Evolutionary conservation across 768 basidiomycete species (phyloP).

Genomic region (Phaffia australis): DNA sequence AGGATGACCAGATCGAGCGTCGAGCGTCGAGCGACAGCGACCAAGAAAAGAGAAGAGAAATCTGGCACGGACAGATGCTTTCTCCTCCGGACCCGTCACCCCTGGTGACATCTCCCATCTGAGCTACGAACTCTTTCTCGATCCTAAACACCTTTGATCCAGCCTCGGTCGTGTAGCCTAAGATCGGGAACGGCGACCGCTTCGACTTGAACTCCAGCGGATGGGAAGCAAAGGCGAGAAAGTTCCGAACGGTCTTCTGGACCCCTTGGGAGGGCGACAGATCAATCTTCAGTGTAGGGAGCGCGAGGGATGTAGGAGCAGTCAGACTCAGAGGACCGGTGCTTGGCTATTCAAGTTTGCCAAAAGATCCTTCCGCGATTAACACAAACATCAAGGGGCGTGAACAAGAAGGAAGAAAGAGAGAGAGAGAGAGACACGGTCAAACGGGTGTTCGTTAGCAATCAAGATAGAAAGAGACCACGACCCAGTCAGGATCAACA

Average conservation of each 20-base stretch:
- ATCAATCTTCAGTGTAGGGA: constrained; percentile 42
- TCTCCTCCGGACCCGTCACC: constrained; percentile 50
- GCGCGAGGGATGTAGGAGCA: constrained; percentile 40
- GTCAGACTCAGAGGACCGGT: constrained; percentile 37
- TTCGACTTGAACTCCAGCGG: constrained; percentile 42
- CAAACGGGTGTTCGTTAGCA: constrained; percentile 23
- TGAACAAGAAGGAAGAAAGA: constrained; percentile 1
- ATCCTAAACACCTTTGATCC: constrained; percentile 45
- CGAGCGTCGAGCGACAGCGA: not conserved
- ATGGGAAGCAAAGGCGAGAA: constrained; percentile 43
- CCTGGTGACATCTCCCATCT: constrained; percentile 49
- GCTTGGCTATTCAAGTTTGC: constrained; percentile 27
- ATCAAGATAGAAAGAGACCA: not conserved
- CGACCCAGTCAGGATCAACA: no score
- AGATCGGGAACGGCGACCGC: constrained; percentile 43
- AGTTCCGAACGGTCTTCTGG: constrained; percentile 46
- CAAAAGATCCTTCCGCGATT: constrained; percentile 26
- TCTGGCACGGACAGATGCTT: constrained; percentile 37
- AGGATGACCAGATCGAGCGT: not conserved
- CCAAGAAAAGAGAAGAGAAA: not conserved
- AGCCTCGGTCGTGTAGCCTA: constrained; percentile 39
- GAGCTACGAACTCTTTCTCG: constrained; percentile 46
- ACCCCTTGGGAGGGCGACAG: constrained; percentile 41
- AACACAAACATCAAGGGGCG: not conserved
- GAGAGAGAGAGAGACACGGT: constrained; percentile 13